Evolutionary conservation across 306 rosid species (phyloP).

Genomic region (Cucurbita maxima): DNA sequence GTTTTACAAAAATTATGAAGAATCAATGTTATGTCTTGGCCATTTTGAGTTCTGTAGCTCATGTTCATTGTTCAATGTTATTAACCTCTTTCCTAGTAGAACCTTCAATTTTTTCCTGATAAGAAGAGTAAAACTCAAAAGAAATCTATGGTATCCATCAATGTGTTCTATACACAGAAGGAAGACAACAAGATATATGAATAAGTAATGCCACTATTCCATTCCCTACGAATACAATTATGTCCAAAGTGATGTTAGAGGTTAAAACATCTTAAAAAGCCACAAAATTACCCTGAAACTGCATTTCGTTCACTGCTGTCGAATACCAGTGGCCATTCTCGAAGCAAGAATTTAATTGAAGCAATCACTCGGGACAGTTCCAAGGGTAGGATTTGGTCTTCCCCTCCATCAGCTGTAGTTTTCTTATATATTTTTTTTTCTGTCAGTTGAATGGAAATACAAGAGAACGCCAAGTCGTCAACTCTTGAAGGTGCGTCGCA

Average conservation of each 20-base stretch:
- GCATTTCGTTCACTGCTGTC: neutral
- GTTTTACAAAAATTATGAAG: neutral
- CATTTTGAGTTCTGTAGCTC: neutral
- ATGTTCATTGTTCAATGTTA: neutral
- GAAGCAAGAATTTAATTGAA: neutral
- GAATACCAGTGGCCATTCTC: neutral
- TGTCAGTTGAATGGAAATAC: neutral
- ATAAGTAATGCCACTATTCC: neutral
- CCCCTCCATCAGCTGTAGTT: neutral
- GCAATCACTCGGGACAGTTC: neutral
- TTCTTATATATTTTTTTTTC: neutral
- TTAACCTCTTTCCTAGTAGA: neutral
- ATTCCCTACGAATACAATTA: neutral
- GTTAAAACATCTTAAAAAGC: neutral
- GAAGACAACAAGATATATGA: neutral
- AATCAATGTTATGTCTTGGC: neutral
- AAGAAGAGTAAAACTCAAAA: no score
- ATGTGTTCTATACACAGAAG: neutral
- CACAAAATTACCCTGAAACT: neutral
- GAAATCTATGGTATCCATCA: no score
- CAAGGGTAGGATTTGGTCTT: neutral
- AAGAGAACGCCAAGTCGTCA: neutral
- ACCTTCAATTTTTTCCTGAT: no score
- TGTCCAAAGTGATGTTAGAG: neutral
- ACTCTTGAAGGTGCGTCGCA: constrained; percentile 2